Conservation (phyloP, 2,329 filamentous ascomycete species). For the Botrytis aclada region DNA sequence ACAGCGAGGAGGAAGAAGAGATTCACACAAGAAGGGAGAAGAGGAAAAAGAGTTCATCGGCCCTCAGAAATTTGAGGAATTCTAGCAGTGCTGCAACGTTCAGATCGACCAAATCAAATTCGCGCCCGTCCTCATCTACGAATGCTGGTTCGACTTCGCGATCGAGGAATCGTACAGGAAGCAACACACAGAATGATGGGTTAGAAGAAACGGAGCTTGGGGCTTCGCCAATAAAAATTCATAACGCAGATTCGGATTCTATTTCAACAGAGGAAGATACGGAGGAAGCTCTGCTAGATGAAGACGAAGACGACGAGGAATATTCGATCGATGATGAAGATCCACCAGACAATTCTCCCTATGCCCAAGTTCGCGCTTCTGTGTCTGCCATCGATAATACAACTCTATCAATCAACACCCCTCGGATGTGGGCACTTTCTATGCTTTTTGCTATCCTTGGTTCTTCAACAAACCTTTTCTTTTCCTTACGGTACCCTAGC, state of each 20-base stretch:
- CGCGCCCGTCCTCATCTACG: slow-evolving; percentile 22
- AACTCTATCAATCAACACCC: slow-evolving; percentile 78
- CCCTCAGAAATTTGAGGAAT: slow-evolving; percentile 33
- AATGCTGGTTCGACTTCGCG: not conserved
- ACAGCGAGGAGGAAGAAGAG: slow-evolving; percentile 37
- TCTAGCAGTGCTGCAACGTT: slow-evolving; percentile 27
- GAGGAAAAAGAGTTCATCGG: slow-evolving; percentile 29
- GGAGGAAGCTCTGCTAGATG: slow-evolving; percentile 40
- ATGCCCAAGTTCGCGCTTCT: slow-evolving; percentile 76
- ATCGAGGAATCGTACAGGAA: slow-evolving; percentile 11
- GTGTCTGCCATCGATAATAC: slow-evolving; percentile 74
- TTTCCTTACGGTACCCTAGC: slow-evolving; percentile 85
- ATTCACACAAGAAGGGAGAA: slow-evolving; percentile 28
- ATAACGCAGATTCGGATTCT: slow-evolving; percentile 26
- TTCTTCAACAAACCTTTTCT: slow-evolving; percentile 83
- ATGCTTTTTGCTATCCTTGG: slow-evolving; percentile 76
- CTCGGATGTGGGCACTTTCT: slow-evolving; percentile 83
- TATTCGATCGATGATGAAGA: slow-evolving; percentile 47
- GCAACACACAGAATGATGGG: slow-evolving; percentile 22
- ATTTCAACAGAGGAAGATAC: slow-evolving; percentile 33
- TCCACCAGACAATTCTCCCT: slow-evolving; percentile 67
- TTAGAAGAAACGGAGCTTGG: slow-evolving; percentile 28
- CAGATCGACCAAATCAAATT: slow-evolving; percentile 19
- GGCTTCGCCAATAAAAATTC: slow-evolving; percentile 28
- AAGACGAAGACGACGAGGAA: slow-evolving; percentile 35